Percentiles rank a stretch among this genome's conserved stretches.
Evolutionary conservation across 169 alveolate species (phyloP).

Genomic region (Perkinsus olseni): DNA sequence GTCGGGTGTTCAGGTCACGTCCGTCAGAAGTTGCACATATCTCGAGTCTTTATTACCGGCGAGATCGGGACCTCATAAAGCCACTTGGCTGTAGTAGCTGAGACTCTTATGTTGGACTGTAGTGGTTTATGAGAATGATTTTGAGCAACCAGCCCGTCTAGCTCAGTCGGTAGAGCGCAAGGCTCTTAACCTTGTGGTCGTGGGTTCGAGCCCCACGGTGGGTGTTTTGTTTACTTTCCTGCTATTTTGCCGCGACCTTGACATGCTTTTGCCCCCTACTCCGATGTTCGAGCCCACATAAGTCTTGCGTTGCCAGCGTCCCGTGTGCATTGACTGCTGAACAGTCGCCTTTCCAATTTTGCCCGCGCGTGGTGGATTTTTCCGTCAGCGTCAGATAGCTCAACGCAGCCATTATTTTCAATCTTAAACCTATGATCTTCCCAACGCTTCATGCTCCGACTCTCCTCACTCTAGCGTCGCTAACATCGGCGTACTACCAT

Average conservation of each 20-base stretch:
- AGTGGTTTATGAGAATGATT: background rate
- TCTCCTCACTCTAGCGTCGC: background rate
- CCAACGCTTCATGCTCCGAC: background rate
- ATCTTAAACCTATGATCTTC: background rate
- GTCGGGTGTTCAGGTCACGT: background rate
- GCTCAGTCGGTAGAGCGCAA: slow-evolving; percentile 99
- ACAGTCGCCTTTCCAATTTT: too few species aligned
- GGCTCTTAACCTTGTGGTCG: slow-evolving; percentile 98
- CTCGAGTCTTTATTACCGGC: background rate
- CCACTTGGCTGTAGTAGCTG: background rate
- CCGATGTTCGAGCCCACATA: too few species aligned
- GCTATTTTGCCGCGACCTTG: background rate
- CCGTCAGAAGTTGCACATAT: background rate
- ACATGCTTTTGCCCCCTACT: background rate
- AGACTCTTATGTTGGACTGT: background rate
- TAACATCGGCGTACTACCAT: background rate
- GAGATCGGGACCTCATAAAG: background rate
- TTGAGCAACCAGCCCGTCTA: slow-evolving; percentile 73
- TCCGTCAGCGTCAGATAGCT: too few species aligned
- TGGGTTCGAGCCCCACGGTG: slow-evolving; percentile 95
- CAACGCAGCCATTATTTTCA: background rate
- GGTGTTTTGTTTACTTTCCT: background rate
- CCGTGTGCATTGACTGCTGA: too few species aligned
- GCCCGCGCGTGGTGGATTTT: too few species aligned
- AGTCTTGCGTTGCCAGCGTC: too few species aligned